Evolutionary conservation across 2,329 filamentous ascomycete genomes (phyloP).

Genomic region (Pseudocercospora pini-densiflorae): DNA sequence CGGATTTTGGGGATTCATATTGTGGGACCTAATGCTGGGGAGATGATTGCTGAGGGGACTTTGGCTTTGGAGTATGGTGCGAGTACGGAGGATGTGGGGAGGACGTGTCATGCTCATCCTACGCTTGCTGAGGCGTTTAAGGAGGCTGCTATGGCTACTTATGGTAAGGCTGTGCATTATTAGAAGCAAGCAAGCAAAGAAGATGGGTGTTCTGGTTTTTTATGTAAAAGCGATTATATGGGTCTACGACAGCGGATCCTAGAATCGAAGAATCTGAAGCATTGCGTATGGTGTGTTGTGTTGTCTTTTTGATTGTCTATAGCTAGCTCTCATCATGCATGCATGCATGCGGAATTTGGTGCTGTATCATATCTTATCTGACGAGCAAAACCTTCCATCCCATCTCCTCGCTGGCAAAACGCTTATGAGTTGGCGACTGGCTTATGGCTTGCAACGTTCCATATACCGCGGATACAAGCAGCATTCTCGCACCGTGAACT

Average conservation of each 20-base stretch:
- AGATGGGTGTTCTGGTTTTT: not conserved
- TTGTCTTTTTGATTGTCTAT: constrained; percentile 16
- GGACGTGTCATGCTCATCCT: constrained; percentile 96
- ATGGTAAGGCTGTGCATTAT: constrained; percentile 94
- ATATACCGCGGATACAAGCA: constrained; percentile 82
- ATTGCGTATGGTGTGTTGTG: constrained; percentile 20
- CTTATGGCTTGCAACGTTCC: constrained; percentile 75
- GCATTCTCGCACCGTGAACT: constrained; percentile 68
- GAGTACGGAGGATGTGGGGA: constrained; percentile 89
- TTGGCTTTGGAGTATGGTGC: constrained; percentile 96
- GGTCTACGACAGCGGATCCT: constrained; percentile 6
- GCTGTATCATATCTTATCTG: constrained; percentile 22
- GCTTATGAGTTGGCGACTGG: not conserved
- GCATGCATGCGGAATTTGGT: not conserved
- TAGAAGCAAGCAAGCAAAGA: constrained; percentile 51
- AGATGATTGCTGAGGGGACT: constrained; percentile 99
- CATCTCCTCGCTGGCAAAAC: not conserved
- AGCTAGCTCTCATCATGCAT: constrained; percentile 10
- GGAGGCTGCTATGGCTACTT: constrained; percentile 98
- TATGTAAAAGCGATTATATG: not conserved
- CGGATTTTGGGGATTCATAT: constrained; percentile 95
- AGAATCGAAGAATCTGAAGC: constrained; percentile 15
- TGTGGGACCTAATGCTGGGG: constrained; percentile 91
- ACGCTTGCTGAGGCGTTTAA: constrained; percentile 98
- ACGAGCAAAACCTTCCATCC: not conserved